Evolutionary conservation across 177 flowering plant genomes (phyloP).

Genomic region (Vitis hybrid): DNA sequence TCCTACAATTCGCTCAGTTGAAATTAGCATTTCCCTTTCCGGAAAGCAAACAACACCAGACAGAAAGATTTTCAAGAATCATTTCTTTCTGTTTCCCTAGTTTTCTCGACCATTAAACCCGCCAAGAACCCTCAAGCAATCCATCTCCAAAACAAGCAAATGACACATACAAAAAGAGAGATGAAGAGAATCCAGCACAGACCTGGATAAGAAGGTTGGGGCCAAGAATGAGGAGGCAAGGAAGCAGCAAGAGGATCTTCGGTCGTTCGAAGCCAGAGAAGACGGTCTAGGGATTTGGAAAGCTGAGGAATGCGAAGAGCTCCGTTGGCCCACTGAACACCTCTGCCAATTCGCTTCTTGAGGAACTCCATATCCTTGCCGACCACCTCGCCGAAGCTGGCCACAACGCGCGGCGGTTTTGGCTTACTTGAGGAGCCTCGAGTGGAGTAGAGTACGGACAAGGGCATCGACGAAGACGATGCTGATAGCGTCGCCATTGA

Average conservation of each 20-base stretch:
- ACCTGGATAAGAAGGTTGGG: constrained; percentile 84
- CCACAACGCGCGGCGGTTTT: constrained; percentile 16
- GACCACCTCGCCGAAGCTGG: constrained; percentile 42
- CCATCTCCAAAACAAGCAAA: neutral
- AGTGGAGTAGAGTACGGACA: neutral
- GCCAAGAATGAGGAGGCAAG: constrained; percentile 40
- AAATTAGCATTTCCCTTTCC: too few relatives aligned
- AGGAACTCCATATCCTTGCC: constrained; percentile 61
- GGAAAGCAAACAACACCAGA: too few relatives aligned
- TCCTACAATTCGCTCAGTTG: too few relatives aligned
- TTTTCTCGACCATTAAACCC: too few relatives aligned
- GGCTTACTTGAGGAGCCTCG: constrained; percentile 1
- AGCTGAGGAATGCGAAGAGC: constrained; percentile 56
- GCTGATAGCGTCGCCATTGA: too few relatives aligned
- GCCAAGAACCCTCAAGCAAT: neutral
- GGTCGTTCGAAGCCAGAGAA: constrained; percentile 67
- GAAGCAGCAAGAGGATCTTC: constrained; percentile 52
- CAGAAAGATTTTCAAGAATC: too few relatives aligned
- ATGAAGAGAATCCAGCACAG: neutral
- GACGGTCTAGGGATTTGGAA: constrained; percentile 52
- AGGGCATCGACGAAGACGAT: too few relatives aligned
- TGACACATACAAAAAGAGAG: neutral
- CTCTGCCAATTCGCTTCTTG: constrained; percentile 37
- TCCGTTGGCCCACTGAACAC: constrained; percentile 58
- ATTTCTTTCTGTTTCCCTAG: too few relatives aligned